Conservation (phyloP, 176 grass and related monocot species). For the Tuctoria greenei region DNA sequence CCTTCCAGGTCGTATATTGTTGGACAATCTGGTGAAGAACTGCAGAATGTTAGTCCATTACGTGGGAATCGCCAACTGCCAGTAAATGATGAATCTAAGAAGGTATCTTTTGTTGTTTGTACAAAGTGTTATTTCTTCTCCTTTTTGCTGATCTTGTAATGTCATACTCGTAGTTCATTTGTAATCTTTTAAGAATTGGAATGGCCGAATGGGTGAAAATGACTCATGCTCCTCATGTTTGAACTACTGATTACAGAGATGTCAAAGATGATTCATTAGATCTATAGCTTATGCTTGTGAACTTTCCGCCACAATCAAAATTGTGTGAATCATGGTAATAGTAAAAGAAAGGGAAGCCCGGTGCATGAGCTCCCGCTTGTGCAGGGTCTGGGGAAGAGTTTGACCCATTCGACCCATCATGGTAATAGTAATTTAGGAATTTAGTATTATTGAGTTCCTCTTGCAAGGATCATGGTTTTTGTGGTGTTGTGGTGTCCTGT, state of each 20-base stretch:
- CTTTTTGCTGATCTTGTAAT: conserved; percentile 1
- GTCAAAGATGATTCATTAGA: conserved; percentile 8
- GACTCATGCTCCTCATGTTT: neutral
- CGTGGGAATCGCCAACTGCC: conserved; percentile 19
- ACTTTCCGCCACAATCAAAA: conserved; percentile 24
- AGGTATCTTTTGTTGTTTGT: conserved; percentile 35
- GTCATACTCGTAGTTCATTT: conserved; percentile 17
- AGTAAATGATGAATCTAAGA: conserved; percentile 23
- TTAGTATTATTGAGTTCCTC: neutral
- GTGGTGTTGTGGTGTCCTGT: too few species aligned
- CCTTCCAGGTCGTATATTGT: conserved; percentile 13
- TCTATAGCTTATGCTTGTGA: conserved; percentile 17
- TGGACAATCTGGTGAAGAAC: conserved; percentile 28
- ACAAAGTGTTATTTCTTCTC: neutral
- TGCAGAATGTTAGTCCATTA: neutral
- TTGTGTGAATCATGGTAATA: neutral
- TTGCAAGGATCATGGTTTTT: neutral
- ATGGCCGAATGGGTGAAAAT: neutral
- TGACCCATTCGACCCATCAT: too few species aligned
- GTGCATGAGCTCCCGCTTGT: too few species aligned
- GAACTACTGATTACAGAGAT: conserved; percentile 1
- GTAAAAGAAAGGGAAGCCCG: too few species aligned
- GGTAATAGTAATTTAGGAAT: neutral
- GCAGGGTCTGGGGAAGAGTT: too few species aligned
- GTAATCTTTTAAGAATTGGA: conserved; percentile 7